Conservation (phyloP, 1,139 yeast species). For the Kluyveromyces sp. region DNA sequence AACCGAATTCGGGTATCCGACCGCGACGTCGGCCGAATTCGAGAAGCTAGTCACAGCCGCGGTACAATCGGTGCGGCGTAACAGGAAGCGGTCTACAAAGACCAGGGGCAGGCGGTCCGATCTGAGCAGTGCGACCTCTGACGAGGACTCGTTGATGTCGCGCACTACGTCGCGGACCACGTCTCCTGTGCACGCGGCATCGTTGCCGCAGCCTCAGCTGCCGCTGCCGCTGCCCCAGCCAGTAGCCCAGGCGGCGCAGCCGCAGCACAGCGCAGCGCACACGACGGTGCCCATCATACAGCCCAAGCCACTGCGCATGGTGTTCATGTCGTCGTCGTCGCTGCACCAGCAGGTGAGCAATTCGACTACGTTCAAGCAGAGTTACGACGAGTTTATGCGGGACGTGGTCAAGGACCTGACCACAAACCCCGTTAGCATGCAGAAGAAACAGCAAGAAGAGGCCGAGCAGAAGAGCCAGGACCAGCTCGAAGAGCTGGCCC, state of each 20-base stretch:
- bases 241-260: too few relatives aligned
- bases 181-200: constrained; percentile 4
- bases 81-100: constrained; percentile 49
- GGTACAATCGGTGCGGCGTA: constrained; percentile 70
- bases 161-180: constrained; percentile 6
- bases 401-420: constrained; percentile 24
- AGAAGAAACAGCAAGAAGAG: constrained; percentile 24
- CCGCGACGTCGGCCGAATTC: constrained; percentile 57
- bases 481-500: constrained; percentile 24
- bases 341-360: constrained; percentile 4
- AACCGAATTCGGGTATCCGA: constrained; percentile 66
- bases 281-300: constrained; percentile 7
- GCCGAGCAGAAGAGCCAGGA: constrained; percentile 15
- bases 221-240: too few relatives aligned
- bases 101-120: constrained; percentile 10
- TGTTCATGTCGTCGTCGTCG: constrained; percentile 4
- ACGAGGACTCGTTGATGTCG: constrained; percentile 13
- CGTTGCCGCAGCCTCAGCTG: neutral
- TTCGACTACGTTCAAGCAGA: constrained; percentile 7
- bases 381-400: constrained; percentile 23
- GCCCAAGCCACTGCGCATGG: constrained; percentile 6
- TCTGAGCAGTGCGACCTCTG: constrained; percentile 10
- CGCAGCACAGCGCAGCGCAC: too few relatives aligned
- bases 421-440: constrained; percentile 14
- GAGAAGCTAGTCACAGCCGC: constrained; percentile 90